A percentile compares a stretch with the other conserved stretches of the same genome.
Conservation (phyloP, 2,329 filamentous ascomycete species). For the Penicillium sp. region DNA sequence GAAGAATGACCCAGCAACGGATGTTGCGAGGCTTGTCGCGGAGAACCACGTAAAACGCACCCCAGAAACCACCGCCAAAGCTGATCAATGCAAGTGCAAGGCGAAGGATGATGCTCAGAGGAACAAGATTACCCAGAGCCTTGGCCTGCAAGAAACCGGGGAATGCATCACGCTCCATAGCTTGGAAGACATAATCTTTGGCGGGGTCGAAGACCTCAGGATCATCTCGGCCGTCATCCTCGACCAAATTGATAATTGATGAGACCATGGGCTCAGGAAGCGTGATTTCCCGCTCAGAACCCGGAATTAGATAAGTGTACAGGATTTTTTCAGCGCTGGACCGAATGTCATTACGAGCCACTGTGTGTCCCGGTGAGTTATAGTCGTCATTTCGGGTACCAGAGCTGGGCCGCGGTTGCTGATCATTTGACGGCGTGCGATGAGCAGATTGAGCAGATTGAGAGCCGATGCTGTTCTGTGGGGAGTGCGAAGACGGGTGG, state of each 20-base stretch:
- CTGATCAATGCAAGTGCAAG: constrained; percentile 77
- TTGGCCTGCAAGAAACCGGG: constrained; percentile 93
- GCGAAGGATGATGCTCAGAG: constrained; percentile 77
- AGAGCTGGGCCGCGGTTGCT: constrained; percentile 51
- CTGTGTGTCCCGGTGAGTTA: constrained; percentile 74
- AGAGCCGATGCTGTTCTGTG: constrained; percentile 49
- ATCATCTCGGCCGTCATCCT: constrained; percentile 86
- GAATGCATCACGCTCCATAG: constrained; percentile 99
- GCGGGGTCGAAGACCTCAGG: constrained; percentile 95
- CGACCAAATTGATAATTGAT: constrained; percentile 79
- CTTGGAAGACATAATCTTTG: constrained; percentile 99
- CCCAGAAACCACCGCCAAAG: constrained; percentile 91
- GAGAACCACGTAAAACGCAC: constrained; percentile 88
- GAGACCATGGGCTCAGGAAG: constrained; percentile 81
- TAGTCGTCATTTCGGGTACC: constrained; percentile 62
- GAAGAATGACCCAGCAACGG: constrained; percentile 80
- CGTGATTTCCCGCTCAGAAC: constrained; percentile 94
- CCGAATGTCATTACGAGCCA: constrained; percentile 82
- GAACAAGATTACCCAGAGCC: constrained; percentile 90
- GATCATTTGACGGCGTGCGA: constrained; percentile 41
- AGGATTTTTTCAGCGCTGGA: constrained; percentile 96
- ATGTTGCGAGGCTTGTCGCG: constrained; percentile 67
- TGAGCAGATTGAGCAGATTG: constrained; percentile 31
- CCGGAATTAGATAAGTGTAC: constrained; percentile 92
- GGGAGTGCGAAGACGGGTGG: constrained; percentile 46